These are phyloP conservation scores for Thalassiosira mediterranea DNA, from an alignment of 352 stramenopile genomes.

Conservation along the genomic window DNA sequence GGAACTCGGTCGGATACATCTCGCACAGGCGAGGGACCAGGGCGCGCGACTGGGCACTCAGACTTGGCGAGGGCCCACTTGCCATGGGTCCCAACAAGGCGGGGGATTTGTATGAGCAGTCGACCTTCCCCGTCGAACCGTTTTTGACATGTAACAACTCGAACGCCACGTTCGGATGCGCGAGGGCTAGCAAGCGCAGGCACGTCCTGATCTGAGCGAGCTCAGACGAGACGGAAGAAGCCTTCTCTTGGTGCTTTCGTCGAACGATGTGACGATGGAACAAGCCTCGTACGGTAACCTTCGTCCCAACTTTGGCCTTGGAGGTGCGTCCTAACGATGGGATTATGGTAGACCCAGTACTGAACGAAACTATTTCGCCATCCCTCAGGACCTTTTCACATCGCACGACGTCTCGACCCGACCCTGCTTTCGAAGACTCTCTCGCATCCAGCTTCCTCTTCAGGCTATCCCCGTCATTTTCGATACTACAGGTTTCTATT, in stretches of 20 bases:
- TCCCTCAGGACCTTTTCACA: conserved; percentile 43
- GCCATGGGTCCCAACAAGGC: conserved; percentile 47
- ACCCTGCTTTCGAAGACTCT: not conserved
- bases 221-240: conserved; percentile 8
- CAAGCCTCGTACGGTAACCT: conserved; percentile 26
- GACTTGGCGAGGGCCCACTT: conserved; percentile 47
- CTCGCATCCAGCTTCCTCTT: conserved; percentile 6
- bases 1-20: conserved; percentile 27
- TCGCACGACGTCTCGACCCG: not conserved
- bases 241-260: conserved; percentile 18
- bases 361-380: conserved; percentile 36
- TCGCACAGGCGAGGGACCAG: conserved; percentile 25
- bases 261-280: conserved; percentile 38
- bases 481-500: conserved; percentile 19
- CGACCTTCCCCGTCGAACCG: conserved; percentile 30
- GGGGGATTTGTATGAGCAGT: conserved; percentile 18
- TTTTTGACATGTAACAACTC: too few relatives aligned
- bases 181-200: conserved; percentile 31
- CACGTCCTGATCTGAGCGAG: conserved; percentile 22
- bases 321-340: not conserved
- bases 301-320: conserved; percentile 27
- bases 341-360: not conserved
- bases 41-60: conserved; percentile 32
- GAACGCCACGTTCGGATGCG: conserved; percentile 30
- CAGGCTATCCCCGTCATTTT: conserved; percentile 9